phyloP scores from a whole-genome alignment of 2,329 filamentous ascomycete genomes.

The Cordyceps militaris region DNA sequence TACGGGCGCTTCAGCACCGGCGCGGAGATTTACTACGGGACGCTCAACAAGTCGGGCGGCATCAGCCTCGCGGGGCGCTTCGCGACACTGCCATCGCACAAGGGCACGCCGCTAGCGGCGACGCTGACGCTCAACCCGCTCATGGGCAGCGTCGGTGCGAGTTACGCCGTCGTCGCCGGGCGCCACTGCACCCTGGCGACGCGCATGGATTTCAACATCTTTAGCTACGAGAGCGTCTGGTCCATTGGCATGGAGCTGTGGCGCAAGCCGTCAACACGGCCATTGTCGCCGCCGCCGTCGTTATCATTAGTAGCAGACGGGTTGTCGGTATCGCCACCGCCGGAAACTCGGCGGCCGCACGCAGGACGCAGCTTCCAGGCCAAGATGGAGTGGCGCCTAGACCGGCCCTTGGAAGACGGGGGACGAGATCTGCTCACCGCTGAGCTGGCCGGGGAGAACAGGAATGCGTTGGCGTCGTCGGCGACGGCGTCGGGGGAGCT shows the following conservation, averaged over 20 bases:
- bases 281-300: constrained; percentile 30
- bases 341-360: not conserved
- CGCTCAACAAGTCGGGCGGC: constrained; percentile 87
- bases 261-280: constrained; percentile 52
- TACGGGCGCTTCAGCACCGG: constrained; percentile 84
- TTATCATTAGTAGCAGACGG: not conserved
- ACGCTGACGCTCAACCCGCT: constrained; percentile 89
- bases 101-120: constrained; percentile 85
- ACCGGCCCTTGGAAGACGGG: constrained; percentile 17
- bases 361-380: constrained; percentile 44
- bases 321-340: constrained; percentile 19
- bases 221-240: constrained; percentile 94
- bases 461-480: constrained; percentile 1
- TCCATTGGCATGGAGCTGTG: constrained; percentile 89
- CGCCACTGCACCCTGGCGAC: constrained; percentile 78
- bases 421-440: not conserved
- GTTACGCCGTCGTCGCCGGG: constrained; percentile 84
- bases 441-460: not conserved
- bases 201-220: constrained; percentile 93
- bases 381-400: constrained; percentile 45
- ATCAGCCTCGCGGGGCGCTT: constrained; percentile 85
- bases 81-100: constrained; percentile 72
- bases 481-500: not conserved
- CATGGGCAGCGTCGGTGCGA: constrained; percentile 88
- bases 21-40: constrained; percentile 91